Evolutionary conservation across 139 green algal species (phyloP), one percentile per base, ranked within the genome.

Genomic region (Yamagishiella unicocca): DNA sequence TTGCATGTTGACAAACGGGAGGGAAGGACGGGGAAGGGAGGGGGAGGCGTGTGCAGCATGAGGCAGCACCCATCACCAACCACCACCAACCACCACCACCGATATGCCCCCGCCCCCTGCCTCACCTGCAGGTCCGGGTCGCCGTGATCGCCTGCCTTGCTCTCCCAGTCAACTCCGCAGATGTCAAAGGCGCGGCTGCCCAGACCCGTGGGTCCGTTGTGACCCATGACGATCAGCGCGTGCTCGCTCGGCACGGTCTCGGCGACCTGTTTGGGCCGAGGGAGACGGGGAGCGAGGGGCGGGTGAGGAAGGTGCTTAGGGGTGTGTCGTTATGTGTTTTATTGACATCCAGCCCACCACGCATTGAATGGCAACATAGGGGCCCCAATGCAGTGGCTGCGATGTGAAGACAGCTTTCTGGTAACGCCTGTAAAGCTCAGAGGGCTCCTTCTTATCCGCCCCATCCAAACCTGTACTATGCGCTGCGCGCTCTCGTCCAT

Each of bases 201-300:
- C 33, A 96, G 88, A 22, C 94, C 94, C 29, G 89, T 21, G 33
- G 94, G 94, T 0, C 94, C 94, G 88, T 97, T 96, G 90, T 97
- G 94, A 25, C 77, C 92, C 46, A 96, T 67, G 21, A 97, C 2
- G 31, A 97, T 87, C 4, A 91, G 42, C 0, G 82, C 25, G 84
- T 91, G 75, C 38, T 70, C 55, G 2, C n/a, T 40, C 21, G 83
- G 87, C 0, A 86, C 75, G 7, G 86, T 55, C 29, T 25, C 9
- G 21, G 86, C 64, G 8, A 83, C 85, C 35, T 67, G 45, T n/a
- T n/a, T n/a, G n/a, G n/a, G n/a, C n/a, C n/a, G n/a, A n/a, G n/a
- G n/a, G n/a, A n/a, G n/a, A n/a, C 35, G 85, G 24, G 35, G 19
- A 10, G n/a, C 37, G 2, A 22, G 42, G 40, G 54, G 58, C 5